These are phyloP conservation scores for Kondoa subrosea DNA, from an alignment of 768 basidiomycete genomes.

Conservation along the genomic window DNA sequence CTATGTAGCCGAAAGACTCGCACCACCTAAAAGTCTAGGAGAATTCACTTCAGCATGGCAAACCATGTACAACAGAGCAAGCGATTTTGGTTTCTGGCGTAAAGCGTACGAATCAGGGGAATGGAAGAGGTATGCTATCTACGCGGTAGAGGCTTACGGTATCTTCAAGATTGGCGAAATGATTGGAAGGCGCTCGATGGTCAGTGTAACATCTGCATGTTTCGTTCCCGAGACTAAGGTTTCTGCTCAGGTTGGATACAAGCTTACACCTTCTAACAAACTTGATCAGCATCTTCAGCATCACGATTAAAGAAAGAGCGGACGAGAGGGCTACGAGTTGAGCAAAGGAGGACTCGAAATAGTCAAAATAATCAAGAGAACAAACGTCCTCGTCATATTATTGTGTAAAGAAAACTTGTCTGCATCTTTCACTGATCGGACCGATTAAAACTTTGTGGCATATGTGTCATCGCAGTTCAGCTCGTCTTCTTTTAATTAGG, in stretches of 20 bases:
- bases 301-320: not conserved
- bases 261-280: not conserved
- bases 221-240: not conserved
- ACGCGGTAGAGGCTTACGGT: constrained; percentile 71
- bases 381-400: not conserved
- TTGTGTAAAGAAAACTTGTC: not conserved
- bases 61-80: constrained; percentile 48
- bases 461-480: not conserved
- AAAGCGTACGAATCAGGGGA: constrained; percentile 48
- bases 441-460: not conserved
- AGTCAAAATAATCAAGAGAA: not conserved
- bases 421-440: too few species aligned
- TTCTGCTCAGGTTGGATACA: constrained; percentile 1
- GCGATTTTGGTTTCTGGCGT: constrained; percentile 46
- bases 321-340: too few species aligned
- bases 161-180: constrained; percentile 92
- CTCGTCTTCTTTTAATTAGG: too few species aligned
- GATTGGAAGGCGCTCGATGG: constrained; percentile 34
- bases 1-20: constrained; percentile 50
- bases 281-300: not conserved
- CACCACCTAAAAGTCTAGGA: constrained; percentile 38
- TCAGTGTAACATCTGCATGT: not conserved
- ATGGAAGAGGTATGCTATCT: constrained; percentile 46
- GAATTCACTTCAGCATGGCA: constrained; percentile 46
- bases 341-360: too few species aligned